phyloP scores from a whole-genome alignment of 306 rosid genomes.

The Citrullus mucosospermus region DNA sequence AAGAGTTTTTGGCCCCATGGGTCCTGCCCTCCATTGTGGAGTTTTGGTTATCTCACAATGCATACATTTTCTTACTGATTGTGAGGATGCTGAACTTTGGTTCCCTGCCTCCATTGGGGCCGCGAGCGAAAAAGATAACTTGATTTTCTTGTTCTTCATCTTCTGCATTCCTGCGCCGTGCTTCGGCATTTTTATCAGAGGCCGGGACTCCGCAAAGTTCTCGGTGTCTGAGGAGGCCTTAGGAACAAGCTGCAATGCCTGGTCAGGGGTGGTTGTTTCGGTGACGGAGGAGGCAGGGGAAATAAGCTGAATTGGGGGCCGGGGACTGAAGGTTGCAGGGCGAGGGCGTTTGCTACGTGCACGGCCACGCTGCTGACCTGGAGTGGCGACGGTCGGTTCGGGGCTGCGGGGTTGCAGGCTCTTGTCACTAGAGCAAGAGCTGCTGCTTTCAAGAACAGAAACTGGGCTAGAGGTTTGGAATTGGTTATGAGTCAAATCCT shows the following conservation, averaged over 20 bases:
- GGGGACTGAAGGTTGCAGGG: slow-evolving; percentile 78
- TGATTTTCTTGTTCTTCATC: slow-evolving; percentile 40
- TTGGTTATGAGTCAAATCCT: slow-evolving; percentile 40
- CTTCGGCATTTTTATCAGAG: slow-evolving; percentile 20
- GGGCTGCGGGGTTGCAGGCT: slow-evolving; percentile 29
- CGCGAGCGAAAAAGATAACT: slow-evolving; percentile 27
- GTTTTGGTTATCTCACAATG: slow-evolving; percentile 99
- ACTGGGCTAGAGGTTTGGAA: slow-evolving; percentile 87
- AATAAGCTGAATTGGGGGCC: slow-evolving; percentile 55
- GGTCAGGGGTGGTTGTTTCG: slow-evolving; percentile 31
- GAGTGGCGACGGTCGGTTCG: slow-evolving; percentile 27
- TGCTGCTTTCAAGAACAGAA: slow-evolving; percentile 92
- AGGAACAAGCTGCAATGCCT: slow-evolving; percentile 12
- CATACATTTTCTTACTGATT: slow-evolving; percentile 76
- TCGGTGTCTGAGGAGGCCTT: slow-evolving; percentile 44
- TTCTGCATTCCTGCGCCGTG: slow-evolving; percentile 20
- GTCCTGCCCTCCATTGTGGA: slow-evolving; percentile 99
- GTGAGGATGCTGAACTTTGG: slow-evolving; percentile 23
- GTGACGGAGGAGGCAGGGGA: slow-evolving; percentile 77
- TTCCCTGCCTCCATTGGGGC: slow-evolving; percentile 31
- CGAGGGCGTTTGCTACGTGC: slow-evolving; percentile 99
- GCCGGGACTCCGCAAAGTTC: slow-evolving; percentile 74
- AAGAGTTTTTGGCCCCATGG: slow-evolving; percentile 96
- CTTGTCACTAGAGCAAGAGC: slow-evolving; percentile 75
- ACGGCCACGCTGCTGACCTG: slow-evolving; percentile 52